These are phyloP conservation scores for Fusarium humuli DNA, from an alignment of 2,329 filamentous ascomycete species.

Conservation along the genomic window DNA sequence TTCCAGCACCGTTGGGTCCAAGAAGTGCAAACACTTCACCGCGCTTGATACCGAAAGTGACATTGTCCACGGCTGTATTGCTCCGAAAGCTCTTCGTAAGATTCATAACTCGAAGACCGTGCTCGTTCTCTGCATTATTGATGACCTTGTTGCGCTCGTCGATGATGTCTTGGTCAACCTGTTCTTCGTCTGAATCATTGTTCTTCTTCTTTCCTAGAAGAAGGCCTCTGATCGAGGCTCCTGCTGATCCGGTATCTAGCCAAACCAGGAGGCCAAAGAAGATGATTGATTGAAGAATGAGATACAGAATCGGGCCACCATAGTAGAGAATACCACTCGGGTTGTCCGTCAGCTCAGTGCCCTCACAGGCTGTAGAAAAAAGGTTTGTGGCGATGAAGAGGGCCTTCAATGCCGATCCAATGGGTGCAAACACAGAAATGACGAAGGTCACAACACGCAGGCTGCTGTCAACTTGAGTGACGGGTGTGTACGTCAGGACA, in stretches of 20 bases:
- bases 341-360: conserved; percentile 70
- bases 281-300: conserved; percentile 77
- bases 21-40: conserved; percentile 90
- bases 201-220: conserved; percentile 52
- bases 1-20: conserved; percentile 91
- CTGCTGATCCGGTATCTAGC: conserved; percentile 80
- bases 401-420: conserved; percentile 78
- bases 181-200: conserved; percentile 47
- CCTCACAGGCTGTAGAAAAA: conserved; percentile 82
- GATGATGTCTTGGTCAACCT: conserved; percentile 69
- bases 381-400: conserved; percentile 84
- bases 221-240: conserved; percentile 62
- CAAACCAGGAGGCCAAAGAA: conserved; percentile 81
- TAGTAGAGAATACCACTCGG: conserved; percentile 79
- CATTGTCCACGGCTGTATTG: conserved; percentile 85
- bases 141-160: conserved; percentile 74
- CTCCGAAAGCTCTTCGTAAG: conserved; percentile 82
- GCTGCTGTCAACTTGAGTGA: conserved; percentile 73
- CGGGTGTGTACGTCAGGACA: conserved; percentile 79
- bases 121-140: conserved; percentile 51
- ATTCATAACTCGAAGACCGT: conserved; percentile 82
- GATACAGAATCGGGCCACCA: conserved; percentile 86
- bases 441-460: conserved; percentile 80
- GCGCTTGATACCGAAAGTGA: conserved; percentile 82
- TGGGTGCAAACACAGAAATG: conserved; percentile 78